Evolutionary conservation across 2,329 filamentous ascomycete genomes (phyloP).

Genomic region (Cladosporium sp.): DNA sequence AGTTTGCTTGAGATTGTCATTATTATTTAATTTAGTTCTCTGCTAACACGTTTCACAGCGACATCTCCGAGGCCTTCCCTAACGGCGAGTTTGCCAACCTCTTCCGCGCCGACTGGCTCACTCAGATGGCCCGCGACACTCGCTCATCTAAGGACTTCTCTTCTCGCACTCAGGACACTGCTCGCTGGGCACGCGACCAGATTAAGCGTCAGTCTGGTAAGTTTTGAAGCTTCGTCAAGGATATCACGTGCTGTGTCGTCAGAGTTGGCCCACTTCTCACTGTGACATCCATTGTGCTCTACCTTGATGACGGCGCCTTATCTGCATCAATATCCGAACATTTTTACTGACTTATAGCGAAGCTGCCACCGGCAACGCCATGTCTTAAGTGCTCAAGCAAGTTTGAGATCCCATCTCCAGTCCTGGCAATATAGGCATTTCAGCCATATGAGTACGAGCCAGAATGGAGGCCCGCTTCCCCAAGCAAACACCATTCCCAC

Average conservation of each 20-base stretch:
- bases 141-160: constrained; percentile 84
- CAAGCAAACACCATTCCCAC: not conserved
- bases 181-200: constrained; percentile 94
- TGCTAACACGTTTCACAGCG: constrained; percentile 56
- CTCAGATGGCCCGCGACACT: constrained; percentile 84
- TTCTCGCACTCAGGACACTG: constrained; percentile 82
- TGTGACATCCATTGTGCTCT: not conserved
- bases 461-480: not conserved
- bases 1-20: constrained; percentile 31
- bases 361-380: constrained; percentile 7
- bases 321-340: not conserved
- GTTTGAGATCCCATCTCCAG: not conserved
- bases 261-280: not conserved
- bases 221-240: constrained; percentile 5
- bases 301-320: not conserved
- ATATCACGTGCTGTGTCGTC: not conserved
- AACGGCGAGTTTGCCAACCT: constrained; percentile 78
- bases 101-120: constrained; percentile 91
- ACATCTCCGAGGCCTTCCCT: constrained; percentile 90
- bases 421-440: not conserved
- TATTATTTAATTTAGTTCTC: not conserved
- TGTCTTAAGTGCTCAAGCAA: constrained; percentile 3
- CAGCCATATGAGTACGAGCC: not conserved
- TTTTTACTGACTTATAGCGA: constrained; percentile 7
- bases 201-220: constrained; percentile 75